Evolutionary conservation across 2,329 filamentous ascomycete genomes (phyloP).

Genomic region (Cladorrhinum sp.): DNA sequence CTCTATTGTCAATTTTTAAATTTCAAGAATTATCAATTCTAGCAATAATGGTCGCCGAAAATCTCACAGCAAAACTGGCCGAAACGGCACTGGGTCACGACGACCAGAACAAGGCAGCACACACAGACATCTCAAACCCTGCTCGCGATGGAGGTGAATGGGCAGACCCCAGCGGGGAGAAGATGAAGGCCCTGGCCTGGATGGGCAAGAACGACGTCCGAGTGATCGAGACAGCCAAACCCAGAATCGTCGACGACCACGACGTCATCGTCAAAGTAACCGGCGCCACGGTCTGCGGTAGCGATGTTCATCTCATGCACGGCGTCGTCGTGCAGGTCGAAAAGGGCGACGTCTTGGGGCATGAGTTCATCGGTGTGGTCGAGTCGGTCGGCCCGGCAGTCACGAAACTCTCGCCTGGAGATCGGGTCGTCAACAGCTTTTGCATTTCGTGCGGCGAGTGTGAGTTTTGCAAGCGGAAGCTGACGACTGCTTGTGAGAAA

Average conservation of each 20-base stretch:
- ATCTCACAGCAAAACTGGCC: conserved; percentile 1
- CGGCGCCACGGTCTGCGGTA: conserved; percentile 17
- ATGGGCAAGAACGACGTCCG: conserved; percentile 21
- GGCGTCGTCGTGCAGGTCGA: conserved; percentile 14
- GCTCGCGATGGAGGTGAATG: conserved; percentile 14
- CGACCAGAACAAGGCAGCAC: conserved; percentile 8
- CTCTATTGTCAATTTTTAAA: no score
- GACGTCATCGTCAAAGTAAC: conserved; percentile 17
- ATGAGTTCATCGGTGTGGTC: conserved; percentile 17
- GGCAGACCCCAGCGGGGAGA: conserved; percentile 13
- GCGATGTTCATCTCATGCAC: conserved; percentile 18
- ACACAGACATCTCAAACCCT: conserved; percentile 17
- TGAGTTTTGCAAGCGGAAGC: conserved; percentile 57
- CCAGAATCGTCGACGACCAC: conserved; percentile 11
- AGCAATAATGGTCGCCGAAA: neutral
- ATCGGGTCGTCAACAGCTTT: conserved; percentile 21
- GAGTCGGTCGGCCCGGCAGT: conserved; percentile 15
- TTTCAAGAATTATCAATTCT: no score
- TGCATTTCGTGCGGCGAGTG: conserved; percentile 43
- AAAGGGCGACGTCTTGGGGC: conserved; percentile 18
- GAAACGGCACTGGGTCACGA: conserved; percentile 16
- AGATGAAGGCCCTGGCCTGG: conserved; percentile 20
- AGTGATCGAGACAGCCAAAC: conserved; percentile 13
- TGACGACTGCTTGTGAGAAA: conserved; percentile 57
- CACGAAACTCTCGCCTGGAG: conserved; percentile 8